A percentile compares a stretch with the other conserved stretches of the same genome.
Conservation (phyloP, 2,329 filamentous ascomycete species). For the Ceratocystis ficicola region DNA sequence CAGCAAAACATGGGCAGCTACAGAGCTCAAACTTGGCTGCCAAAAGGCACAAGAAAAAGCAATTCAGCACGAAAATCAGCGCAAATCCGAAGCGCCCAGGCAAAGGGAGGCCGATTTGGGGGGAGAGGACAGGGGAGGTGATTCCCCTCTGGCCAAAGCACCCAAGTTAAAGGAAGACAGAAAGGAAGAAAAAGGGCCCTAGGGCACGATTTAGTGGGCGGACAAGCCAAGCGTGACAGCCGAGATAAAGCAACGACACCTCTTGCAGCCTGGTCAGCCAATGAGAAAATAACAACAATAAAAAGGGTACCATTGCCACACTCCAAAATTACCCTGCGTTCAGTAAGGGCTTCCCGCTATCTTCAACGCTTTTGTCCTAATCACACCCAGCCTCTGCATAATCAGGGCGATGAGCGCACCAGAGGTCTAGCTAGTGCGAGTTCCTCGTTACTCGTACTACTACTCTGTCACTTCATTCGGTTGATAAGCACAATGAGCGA, state of each 20-base stretch:
- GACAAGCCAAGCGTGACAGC: slow-evolving; percentile 9
- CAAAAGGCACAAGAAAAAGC: neutral
- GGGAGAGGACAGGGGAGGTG: neutral
- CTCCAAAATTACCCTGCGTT: neutral
- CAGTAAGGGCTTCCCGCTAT: neutral
- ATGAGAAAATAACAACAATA: neutral
- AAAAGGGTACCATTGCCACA: too few relatives aligned
- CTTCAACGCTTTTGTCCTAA: neutral
- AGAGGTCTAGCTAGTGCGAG: too few relatives aligned
- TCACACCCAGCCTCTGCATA: slow-evolving; percentile 5
- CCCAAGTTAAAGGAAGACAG: slow-evolving; percentile 4
- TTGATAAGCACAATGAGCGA: too few relatives aligned
- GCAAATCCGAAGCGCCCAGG: neutral
- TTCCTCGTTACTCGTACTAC: too few relatives aligned
- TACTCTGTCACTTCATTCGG: too few relatives aligned
- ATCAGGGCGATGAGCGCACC: neutral
- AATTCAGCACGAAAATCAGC: neutral
- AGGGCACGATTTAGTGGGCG: slow-evolving; percentile 8
- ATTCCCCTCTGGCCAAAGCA: slow-evolving; percentile 1
- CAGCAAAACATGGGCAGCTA: neutral
- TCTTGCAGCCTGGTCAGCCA: neutral
- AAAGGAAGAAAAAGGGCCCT: slow-evolving; percentile 6
- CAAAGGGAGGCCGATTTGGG: neutral
- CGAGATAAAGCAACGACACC: slow-evolving; percentile 13
- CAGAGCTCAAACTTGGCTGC: neutral